These are phyloP conservation scores for Dendrobium huoshanense DNA, from an alignment of 106 monocot genomes.

Conservation along the genomic window DNA sequence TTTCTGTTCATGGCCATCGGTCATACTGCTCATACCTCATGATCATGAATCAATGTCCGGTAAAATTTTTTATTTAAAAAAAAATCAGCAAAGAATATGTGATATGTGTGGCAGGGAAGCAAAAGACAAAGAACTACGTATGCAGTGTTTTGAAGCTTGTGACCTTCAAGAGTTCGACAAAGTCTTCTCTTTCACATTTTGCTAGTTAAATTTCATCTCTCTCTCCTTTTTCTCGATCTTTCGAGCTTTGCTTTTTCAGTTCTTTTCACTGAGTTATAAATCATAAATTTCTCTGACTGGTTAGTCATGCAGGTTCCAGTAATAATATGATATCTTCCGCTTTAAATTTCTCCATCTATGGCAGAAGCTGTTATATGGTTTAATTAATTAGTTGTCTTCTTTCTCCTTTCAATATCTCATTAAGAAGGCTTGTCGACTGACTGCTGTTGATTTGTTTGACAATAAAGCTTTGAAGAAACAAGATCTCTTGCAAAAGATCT, in stretches of 20 bases:
- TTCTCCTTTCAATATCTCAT: not conserved
- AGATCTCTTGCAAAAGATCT: not conserved
- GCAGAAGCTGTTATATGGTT: not conserved
- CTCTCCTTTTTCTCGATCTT: not conserved
- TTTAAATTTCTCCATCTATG: not conserved
- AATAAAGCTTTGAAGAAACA: not conserved
- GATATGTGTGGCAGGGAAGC: too few relatives aligned
- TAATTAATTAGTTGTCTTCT: not conserved
- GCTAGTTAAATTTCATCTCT: too few relatives aligned
- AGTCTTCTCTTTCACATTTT: not conserved
- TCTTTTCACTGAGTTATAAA: not conserved
- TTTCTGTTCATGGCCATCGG: too few relatives aligned
- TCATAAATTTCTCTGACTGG: not conserved
- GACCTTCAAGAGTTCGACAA: too few relatives aligned
- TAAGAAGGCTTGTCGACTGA: not conserved
- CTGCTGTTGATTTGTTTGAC: too few relatives aligned
- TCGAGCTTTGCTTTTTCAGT: not conserved
- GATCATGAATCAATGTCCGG: too few relatives aligned
- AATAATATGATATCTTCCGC: not conserved
- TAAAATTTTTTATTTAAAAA: too few relatives aligned
- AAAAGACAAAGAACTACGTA: too few relatives aligned
- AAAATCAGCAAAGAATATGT: too few relatives aligned
- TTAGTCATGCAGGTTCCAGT: not conserved
- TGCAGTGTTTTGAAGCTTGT: too few relatives aligned
- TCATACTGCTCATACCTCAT: too few relatives aligned